Evolutionary conservation across 2,329 filamentous ascomycete species (phyloP).

Genomic region (Pseudogymnoascus verrucosus): DNA sequence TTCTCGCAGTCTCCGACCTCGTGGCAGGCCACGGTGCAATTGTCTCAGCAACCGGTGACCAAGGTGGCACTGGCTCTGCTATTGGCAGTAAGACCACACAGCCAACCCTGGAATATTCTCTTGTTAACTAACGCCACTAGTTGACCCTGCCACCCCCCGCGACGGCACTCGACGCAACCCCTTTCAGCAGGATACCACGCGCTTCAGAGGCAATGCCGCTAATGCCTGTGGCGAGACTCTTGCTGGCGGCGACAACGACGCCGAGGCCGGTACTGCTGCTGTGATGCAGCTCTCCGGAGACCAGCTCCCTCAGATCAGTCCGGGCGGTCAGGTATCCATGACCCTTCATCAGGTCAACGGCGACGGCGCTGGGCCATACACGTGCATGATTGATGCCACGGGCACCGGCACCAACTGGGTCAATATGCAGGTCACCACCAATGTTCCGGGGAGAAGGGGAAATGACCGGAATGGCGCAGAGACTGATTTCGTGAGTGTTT

Average conservation of each 20-base stretch:
- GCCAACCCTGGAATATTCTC: constrained; percentile 8
- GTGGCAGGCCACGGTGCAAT: constrained; percentile 56
- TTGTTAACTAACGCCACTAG: constrained; percentile 30
- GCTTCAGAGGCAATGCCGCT: constrained; percentile 47
- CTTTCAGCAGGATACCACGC: constrained; percentile 57
- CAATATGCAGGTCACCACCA: constrained; percentile 46
- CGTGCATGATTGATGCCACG: constrained; percentile 55
- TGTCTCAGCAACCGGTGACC: constrained; percentile 47
- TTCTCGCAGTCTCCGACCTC: constrained; percentile 46
- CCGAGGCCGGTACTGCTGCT: constrained; percentile 46
- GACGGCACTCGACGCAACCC: constrained; percentile 52
- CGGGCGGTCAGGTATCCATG: constrained; percentile 51
- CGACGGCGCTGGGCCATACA: constrained; percentile 50
- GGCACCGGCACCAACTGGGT: constrained; percentile 47
- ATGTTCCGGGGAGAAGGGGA: constrained; percentile 39
- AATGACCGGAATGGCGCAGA: constrained; percentile 36
- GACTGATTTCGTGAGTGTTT: constrained; percentile 27
- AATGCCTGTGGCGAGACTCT: constrained; percentile 52
- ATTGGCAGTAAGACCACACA: constrained; percentile 36
- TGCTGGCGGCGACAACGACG: constrained; percentile 45
- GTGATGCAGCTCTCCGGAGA: constrained; percentile 51
- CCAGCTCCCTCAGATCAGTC: constrained; percentile 49
- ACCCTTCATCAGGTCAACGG: constrained; percentile 61
- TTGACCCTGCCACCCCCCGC: constrained; percentile 50
- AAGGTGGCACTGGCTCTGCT: constrained; percentile 42